These are phyloP conservation scores for Pseudogymnoascus sp. DNA, from an alignment of 2,329 filamentous ascomycete genomes.

Conservation along the genomic window DNA sequence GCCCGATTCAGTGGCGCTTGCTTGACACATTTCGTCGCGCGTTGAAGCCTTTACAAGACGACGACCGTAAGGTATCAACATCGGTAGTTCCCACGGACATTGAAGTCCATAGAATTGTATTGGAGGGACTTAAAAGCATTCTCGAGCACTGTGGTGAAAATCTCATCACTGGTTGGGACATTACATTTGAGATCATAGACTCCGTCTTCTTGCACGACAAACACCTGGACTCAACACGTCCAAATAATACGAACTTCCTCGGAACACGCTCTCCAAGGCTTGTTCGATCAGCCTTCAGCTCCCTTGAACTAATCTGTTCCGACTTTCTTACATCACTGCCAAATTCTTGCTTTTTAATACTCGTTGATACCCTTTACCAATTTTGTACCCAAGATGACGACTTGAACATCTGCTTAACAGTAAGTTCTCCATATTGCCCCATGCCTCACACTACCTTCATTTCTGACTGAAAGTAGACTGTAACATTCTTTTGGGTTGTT, in stretches of 20 bases:
- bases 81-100: constrained; percentile 58
- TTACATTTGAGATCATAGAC: constrained; percentile 76
- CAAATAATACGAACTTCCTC: constrained; percentile 19
- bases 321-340: constrained; percentile 76
- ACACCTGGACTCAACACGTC: constrained; percentile 17
- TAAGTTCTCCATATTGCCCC: constrained; percentile 34
- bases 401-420: constrained; percentile 88
- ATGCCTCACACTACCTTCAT: not conserved
- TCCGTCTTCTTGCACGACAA: constrained; percentile 58
- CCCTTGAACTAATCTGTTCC: constrained; percentile 85
- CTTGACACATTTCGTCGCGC: constrained; percentile 59
- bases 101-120: constrained; percentile 70
- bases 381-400: constrained; percentile 89
- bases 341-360: constrained; percentile 60
- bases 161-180: constrained; percentile 74
- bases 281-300: constrained; percentile 79
- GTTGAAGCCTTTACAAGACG: constrained; percentile 49
- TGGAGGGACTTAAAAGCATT: constrained; percentile 73
- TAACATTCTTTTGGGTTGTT: constrained; percentile 93
- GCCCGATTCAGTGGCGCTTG: constrained; percentile 63
- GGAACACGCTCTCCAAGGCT: constrained; percentile 60
- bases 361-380: constrained; percentile 80
- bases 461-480: constrained; percentile 47
- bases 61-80: constrained; percentile 46
- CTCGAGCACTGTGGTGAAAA: constrained; percentile 84